Evolutionary conservation across 305 asterid genomes (phyloP).

Genomic region (Ajuga reptans): DNA sequence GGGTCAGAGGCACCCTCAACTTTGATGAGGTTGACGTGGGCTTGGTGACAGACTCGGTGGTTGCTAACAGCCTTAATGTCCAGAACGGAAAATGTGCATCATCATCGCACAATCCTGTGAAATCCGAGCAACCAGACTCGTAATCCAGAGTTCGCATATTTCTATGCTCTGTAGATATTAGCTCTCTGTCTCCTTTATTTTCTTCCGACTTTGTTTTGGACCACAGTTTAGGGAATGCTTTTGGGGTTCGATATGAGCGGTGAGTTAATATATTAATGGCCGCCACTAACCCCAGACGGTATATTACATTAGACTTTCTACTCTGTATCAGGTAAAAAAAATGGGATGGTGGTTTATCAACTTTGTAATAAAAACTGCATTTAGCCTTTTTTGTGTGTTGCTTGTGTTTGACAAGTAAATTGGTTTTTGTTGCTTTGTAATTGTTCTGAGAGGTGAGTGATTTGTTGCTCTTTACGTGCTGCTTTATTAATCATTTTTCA

Average conservation of each 20-base stretch:
- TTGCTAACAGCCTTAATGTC: conserved; percentile 50
- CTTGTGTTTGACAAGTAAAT: not conserved
- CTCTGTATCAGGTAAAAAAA: not conserved
- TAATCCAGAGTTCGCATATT: conserved; percentile 17
- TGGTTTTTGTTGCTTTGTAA: not conserved
- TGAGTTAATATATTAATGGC: conserved; percentile 32
- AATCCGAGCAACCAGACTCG: conserved; percentile 65
- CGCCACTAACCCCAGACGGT: conserved; percentile 36
- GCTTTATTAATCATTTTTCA: not conserved
- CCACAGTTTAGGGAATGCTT: conserved; percentile 26
- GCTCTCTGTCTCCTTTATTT: not conserved
- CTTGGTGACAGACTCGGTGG: conserved; percentile 81
- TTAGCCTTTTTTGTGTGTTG: not conserved
- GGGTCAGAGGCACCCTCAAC: conserved; percentile 54
- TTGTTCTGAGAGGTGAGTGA: not conserved
- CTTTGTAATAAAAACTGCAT: conserved; percentile 23
- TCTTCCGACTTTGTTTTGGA: conserved; percentile 7
- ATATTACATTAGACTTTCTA: not conserved
- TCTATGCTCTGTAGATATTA: conserved; percentile 39
- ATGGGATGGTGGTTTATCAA: not conserved
- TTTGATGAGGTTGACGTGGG: conserved; percentile 81
- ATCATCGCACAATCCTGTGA: conserved; percentile 29
- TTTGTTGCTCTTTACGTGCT: not conserved
- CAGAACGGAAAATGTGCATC: conserved; percentile 49
- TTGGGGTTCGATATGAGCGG: conserved; percentile 36